phyloP scores from a whole-genome alignment of 108 stramenopile species.

The Stephanodiscus triporus region DNA sequence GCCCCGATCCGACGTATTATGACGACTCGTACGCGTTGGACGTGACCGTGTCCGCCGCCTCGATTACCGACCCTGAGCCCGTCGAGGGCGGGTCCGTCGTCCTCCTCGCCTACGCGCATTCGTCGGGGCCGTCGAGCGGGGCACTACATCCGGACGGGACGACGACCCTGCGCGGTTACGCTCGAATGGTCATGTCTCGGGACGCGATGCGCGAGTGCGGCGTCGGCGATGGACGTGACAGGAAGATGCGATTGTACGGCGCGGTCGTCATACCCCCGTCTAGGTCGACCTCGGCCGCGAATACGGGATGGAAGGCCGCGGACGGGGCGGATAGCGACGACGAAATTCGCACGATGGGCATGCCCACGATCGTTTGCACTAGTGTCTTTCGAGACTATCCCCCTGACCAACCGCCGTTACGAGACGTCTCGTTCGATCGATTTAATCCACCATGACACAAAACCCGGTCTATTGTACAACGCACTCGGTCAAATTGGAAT shows the following conservation, averaged over 20 bases:
- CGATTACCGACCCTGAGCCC: not conserved
- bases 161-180: constrained; percentile 20
- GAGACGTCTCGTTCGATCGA: constrained; percentile 29
- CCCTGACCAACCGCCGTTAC: constrained; percentile 6
- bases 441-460: not conserved
- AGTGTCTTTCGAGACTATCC: constrained; percentile 31
- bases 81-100: constrained; percentile 14
- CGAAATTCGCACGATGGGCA: not conserved
- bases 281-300: not conserved
- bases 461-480: not conserved
- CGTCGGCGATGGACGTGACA: constrained; percentile 2
- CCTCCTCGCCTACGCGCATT: constrained; percentile 31
- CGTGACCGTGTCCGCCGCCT: constrained; percentile 34
- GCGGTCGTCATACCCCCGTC: constrained; percentile 32
- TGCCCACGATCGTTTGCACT: constrained; percentile 35
- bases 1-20: constrained; percentile 11
- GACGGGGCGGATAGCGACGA: not conserved
- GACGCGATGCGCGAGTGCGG: constrained; percentile 28
- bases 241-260: constrained; percentile 37
- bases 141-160: no score
- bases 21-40: constrained; percentile 24
- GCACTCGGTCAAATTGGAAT: not conserved
- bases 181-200: constrained; percentile 35
- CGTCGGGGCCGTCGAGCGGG: not conserved
- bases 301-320: not conserved